Evolutionary conservation across 352 stramenopile species (phyloP).

Genomic region (Phytopythium delawarense): DNA sequence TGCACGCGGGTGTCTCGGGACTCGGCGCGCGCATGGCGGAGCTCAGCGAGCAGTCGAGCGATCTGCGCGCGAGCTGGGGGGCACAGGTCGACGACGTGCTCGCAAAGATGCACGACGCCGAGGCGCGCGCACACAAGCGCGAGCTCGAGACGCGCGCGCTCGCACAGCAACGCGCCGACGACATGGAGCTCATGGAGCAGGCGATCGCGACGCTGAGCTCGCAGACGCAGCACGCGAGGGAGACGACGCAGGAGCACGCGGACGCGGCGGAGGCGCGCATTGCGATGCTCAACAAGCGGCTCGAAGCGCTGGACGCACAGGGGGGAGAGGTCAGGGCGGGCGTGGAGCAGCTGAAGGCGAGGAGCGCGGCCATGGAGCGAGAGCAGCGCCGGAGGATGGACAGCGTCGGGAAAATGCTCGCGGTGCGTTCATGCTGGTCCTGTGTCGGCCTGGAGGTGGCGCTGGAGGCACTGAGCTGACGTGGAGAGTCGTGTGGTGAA

Average conservation of each 20-base stretch:
- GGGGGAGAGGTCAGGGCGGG: conserved; percentile 21
- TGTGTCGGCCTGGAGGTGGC: background rate
- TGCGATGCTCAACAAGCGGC: conserved; percentile 44
- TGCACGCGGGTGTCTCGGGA: conserved; percentile 32
- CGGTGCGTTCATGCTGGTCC: conserved; percentile 25
- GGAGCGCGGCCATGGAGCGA: conserved; percentile 51
- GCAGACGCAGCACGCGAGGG: conserved; percentile 54
- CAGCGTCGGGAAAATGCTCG: conserved; percentile 74
- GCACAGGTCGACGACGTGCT: conserved; percentile 65
- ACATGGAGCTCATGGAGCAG: conserved; percentile 75
- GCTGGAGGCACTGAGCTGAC: background rate
- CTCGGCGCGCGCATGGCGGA: conserved; percentile 44
- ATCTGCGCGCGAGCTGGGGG: conserved; percentile 62
- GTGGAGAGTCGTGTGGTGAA: background rate
- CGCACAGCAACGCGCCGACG: conserved; percentile 56
- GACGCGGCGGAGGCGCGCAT: conserved; percentile 34
- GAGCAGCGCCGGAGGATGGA: conserved; percentile 71
- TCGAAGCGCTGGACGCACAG: conserved; percentile 52
- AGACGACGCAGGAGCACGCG: conserved; percentile 49
- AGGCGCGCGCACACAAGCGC: conserved; percentile 37
- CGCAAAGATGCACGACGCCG: conserved; percentile 54
- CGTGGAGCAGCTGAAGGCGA: conserved; percentile 52
- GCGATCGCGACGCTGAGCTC: conserved; percentile 59
- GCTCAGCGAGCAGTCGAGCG: conserved; percentile 63
- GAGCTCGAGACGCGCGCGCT: conserved; percentile 31